A percentile compares a stretch with the other conserved stretches of the same genome.
Evolutionary conservation across 805 yeast genomes (phyloP).

Genomic region (Metschnikowia borealis): DNA sequence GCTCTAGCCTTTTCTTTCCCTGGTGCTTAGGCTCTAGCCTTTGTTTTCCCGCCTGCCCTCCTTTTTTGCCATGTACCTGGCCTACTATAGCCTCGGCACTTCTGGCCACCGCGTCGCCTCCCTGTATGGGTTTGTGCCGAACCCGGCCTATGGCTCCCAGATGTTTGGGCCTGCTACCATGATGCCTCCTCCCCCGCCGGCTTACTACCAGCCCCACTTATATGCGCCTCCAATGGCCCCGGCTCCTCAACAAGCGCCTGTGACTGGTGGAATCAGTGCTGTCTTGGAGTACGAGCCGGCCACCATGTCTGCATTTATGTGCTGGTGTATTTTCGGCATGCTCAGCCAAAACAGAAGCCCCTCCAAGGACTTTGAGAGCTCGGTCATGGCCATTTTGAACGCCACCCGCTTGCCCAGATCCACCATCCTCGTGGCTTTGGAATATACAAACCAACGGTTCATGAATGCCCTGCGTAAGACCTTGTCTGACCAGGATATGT

Average conservation of each 20-base stretch:
- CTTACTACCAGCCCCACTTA: slow-evolving; percentile 11
- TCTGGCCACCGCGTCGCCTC: slow-evolving; percentile 38
- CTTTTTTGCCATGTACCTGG: slow-evolving; percentile 7
- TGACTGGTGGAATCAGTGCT: slow-evolving; percentile 71
- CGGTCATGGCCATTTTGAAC: slow-evolving; percentile 63
- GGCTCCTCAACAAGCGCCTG: slow-evolving; percentile 12
- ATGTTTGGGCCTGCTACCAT: slow-evolving; percentile 10
- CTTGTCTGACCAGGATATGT: slow-evolving; percentile 38
- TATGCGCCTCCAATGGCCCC: slow-evolving; percentile 4
- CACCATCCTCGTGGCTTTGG: slow-evolving; percentile 74
- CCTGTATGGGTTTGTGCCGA: slow-evolving; percentile 20
- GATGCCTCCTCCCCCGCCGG: slow-evolving; percentile 10
- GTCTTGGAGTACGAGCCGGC: slow-evolving; percentile 76
- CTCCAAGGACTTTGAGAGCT: slow-evolving; percentile 50
- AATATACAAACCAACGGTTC: slow-evolving; percentile 66
- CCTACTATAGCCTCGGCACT: slow-evolving; percentile 27
- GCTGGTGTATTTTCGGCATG: slow-evolving; percentile 69
- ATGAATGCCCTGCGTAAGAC: slow-evolving; percentile 21
- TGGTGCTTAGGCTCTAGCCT: background rate
- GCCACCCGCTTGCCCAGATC: slow-evolving; percentile 87
- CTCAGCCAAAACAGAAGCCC: slow-evolving; percentile 48
- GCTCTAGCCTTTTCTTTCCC: background rate
- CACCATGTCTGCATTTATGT: slow-evolving; percentile 74
- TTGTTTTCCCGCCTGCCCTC: background rate
- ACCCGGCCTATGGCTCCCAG: slow-evolving; percentile 12